Percentiles rank a stretch among this genome's conserved stretches.
These are phyloP conservation scores for Colletotrichum sp. DNA, from an alignment of 2,329 filamentous ascomycete genomes.

Conservation along the genomic window DNA sequence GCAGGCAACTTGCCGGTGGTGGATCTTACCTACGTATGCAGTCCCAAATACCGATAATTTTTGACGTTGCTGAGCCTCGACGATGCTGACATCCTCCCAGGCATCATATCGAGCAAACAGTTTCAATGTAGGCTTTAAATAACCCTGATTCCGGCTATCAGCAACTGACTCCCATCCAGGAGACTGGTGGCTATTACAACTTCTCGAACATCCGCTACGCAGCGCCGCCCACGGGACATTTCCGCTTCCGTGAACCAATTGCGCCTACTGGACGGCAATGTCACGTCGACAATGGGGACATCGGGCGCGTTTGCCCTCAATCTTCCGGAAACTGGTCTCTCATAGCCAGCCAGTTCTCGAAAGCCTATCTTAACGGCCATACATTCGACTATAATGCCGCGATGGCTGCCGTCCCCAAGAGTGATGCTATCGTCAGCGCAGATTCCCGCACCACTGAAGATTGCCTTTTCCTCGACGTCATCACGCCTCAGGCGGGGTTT, in stretches of 20 bases:
- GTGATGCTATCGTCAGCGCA: conserved; percentile 22
- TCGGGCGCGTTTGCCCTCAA: neutral
- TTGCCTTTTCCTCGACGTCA: neutral
- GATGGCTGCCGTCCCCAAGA: neutral
- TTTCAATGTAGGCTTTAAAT: neutral
- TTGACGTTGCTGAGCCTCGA: neutral
- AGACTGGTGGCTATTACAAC: conserved; percentile 33
- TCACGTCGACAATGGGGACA: conserved; percentile 31
- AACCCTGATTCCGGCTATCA: no score
- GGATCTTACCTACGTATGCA: neutral
- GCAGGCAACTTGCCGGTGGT: neutral
- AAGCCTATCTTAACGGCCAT: neutral
- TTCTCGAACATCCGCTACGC: conserved; percentile 46
- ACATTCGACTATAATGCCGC: neutral
- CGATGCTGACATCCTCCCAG: neutral
- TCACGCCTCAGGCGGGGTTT: neutral
- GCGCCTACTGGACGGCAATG: conserved; percentile 27
- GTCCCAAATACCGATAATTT: fast-evolving
- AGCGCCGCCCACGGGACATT: conserved; percentile 37
- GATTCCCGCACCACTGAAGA: neutral
- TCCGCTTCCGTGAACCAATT: conserved; percentile 41
- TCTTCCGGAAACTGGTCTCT: neutral
- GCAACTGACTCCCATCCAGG: neutral
- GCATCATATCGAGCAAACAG: neutral
- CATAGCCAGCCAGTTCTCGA: neutral